A percentile compares a stretch with the other conserved stretches of the same genome.
Conservation (phyloP, 768 basidiomycete genomes). For the Holtermanniella nyarrowii region DNA sequence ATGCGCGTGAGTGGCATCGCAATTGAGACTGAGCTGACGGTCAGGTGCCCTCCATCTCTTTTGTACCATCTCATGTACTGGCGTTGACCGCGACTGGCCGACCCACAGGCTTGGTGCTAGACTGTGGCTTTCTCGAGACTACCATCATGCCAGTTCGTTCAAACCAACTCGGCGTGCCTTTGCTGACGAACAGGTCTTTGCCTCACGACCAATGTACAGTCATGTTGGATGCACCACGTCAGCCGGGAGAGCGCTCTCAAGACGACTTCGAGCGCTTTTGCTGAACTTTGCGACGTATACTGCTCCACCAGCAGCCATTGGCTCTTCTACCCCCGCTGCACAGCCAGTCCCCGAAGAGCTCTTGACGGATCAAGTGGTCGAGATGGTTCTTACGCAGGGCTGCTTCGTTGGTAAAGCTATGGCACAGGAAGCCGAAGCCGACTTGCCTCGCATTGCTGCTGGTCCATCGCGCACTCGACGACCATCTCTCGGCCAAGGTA, state of each 20-base stretch:
- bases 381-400: conserved; percentile 79
- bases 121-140: conserved; percentile 85
- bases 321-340: conserved; percentile 52
- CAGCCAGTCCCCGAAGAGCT: conserved; percentile 64
- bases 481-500: neutral
- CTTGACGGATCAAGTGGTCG: conserved; percentile 67
- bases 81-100: conserved; percentile 75
- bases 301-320: conserved; percentile 63
- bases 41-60: conserved; percentile 88
- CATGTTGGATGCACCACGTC: conserved; percentile 73
- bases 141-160: conserved; percentile 68
- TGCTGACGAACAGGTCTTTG: conserved; percentile 57
- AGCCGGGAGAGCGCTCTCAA: conserved; percentile 70
- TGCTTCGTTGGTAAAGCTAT: conserved; percentile 64
- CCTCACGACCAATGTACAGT: conserved; percentile 75
- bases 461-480: neutral
- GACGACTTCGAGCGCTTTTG: conserved; percentile 69
- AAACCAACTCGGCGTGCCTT: neutral
- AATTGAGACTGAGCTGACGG: neutral
- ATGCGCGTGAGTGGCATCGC: conserved; percentile 51
- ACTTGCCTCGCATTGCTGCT: neutral
- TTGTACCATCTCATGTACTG: conserved; percentile 77
- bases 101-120: conserved; percentile 86
- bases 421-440: neutral
- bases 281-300: conserved; percentile 72